Percentiles rank a stretch among this genome's conserved stretches.
phyloP scores from a whole-genome alignment of 148 eudicot genomes.

The Limonium bicolor region DNA sequence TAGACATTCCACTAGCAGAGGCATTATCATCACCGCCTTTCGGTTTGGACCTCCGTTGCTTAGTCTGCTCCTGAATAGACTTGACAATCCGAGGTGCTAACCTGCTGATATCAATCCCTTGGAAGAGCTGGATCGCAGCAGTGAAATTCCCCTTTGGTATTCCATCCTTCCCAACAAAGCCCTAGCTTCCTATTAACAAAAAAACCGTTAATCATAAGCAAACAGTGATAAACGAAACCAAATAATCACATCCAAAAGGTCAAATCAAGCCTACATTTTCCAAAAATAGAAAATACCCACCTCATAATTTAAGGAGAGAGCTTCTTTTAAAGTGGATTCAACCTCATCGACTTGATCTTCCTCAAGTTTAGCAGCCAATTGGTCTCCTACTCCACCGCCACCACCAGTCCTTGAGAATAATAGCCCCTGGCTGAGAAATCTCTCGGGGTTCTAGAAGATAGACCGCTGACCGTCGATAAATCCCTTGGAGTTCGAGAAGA shows the following conservation, averaged over 20 bases:
- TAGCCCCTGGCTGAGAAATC: conserved; percentile 22
- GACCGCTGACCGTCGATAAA: conserved; percentile 12
- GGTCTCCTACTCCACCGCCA: conserved; percentile 1
- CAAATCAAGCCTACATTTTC: background rate
- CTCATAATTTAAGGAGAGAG: conserved; percentile 93
- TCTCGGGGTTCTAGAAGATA: conserved; percentile 32
- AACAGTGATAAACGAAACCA: background rate
- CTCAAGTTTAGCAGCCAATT: conserved; percentile 47
- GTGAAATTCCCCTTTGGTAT: conserved; percentile 82
- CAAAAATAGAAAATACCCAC: conserved; percentile 15
- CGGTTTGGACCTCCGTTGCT: conserved; percentile 28
- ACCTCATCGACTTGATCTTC: conserved; percentile 96
- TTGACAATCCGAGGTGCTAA: conserved; percentile 50
- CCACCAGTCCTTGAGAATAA: conserved; percentile 2
- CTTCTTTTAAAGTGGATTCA: conserved; percentile 94
- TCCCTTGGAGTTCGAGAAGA: conserved; percentile 57
- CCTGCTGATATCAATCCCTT: conserved; percentile 69
- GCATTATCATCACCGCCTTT: conserved; percentile 33
- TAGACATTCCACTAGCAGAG: conserved; percentile 57
- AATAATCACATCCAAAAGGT: background rate
- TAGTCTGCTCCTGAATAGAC: conserved; percentile 53
- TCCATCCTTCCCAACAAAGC: conserved; percentile 93
- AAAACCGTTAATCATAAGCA: background rate
- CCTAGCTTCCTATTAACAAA: conserved; percentile 65
- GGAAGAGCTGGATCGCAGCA: conserved; percentile 86